Evolutionary conservation across 257 asterid species (phyloP), one percentile per base, ranked within the genome.

Genomic region (Echium plantagineum): DNA sequence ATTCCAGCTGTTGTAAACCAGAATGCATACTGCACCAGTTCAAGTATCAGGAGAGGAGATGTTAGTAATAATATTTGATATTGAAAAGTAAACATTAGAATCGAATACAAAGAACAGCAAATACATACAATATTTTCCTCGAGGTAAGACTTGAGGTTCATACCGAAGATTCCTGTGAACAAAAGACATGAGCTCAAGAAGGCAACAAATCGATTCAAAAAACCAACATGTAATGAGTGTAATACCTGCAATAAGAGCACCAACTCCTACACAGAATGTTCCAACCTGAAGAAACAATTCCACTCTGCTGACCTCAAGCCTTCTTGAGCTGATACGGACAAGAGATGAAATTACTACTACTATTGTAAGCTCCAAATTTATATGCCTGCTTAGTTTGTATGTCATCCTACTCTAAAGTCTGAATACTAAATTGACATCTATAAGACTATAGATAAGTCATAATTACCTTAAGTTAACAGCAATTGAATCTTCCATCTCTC

Each of bases 401-500:
- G 26, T 3, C 26, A 24, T 24, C 26, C 26, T 24, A 24, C 26
- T 24, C 26, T 24, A 3, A 24, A 24, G n/a, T n/a, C n/a, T n/a
- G n/a, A n/a, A 24, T 24, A 24, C 26, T 24, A 24, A 24, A 24
- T 24, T 24, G 26, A 24, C 26, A 24, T 24, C 26, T 24, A 1
- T 24, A 24, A 24, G 26, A 24, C n/a, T 24, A 24, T 1, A 24
- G 26, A 24, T 3, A 24, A 3, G 3, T 24, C 3, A 24, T 24
- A 24, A 1, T 24, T 71, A 91, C 98, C 98, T 91, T 63, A 91
- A 85, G 81, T 91, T 91, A 52, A 91, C 98, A 46, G 94, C 89
- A 72, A 91, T 91, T 66, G 98, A 91, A 80, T 91, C 98, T 78
- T 91, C 98, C 98, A 91, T 91, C 77, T 91, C 97, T 80, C 72